Percentiles rank a stretch among this genome's conserved stretches.
Conservation (phyloP, 495 filamentous ascomycete species). For the Neurospora sp. region DNA sequence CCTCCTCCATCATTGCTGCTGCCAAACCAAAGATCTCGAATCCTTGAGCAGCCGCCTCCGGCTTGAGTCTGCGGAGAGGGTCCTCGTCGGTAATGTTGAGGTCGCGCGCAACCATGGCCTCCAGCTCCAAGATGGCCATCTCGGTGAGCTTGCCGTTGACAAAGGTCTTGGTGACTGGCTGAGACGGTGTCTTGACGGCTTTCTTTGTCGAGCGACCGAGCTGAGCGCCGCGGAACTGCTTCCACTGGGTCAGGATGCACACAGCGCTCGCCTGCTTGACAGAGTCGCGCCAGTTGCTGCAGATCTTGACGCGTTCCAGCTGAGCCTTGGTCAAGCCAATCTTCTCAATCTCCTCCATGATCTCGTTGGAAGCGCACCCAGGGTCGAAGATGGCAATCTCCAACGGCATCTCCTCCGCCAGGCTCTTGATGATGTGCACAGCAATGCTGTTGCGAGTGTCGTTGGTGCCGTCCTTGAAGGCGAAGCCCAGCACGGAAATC, state of each 20-base stretch:
- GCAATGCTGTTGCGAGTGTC: conserved; percentile 69
- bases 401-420: conserved; percentile 51
- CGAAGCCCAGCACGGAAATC: conserved; percentile 63
- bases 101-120: conserved; percentile 6
- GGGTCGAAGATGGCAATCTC: conserved; percentile 73
- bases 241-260: conserved; percentile 23
- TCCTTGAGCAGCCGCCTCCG: conserved; percentile 18
- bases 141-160: conserved; percentile 8
- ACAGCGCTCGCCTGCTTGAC: conserved; percentile 28
- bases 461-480: conserved; percentile 75
- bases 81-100: conserved; percentile 6
- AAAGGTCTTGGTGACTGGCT: neutral
- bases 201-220: neutral
- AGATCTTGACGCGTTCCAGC: conserved; percentile 28
- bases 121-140: conserved; percentile 14
- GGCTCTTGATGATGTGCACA: conserved; percentile 52
- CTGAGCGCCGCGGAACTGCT: conserved; percentile 20
- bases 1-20: conserved; percentile 42
- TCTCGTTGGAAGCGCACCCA: conserved; percentile 37
- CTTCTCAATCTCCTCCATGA: conserved; percentile 33
- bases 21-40: conserved; percentile 45
- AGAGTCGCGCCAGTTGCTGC: conserved; percentile 34
- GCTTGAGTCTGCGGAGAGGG: conserved; percentile 15
- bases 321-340: conserved; percentile 21
- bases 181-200: neutral